These are phyloP conservation scores for Hanseniaspora lindneri DNA, from an alignment of 805 yeast genomes.

Conservation along the genomic window DNA sequence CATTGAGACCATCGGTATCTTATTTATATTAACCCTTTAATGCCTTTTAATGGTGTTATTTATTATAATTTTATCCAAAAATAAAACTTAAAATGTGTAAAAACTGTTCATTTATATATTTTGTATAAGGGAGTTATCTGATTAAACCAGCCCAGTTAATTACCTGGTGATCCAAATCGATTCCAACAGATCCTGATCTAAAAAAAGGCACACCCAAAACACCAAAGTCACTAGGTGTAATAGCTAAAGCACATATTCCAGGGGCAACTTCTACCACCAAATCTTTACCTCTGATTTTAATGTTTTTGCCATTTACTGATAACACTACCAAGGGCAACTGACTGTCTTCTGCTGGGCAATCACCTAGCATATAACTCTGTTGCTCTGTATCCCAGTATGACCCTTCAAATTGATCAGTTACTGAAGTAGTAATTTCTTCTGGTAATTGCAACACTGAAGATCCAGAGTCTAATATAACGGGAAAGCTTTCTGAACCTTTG, in stretches of 20 bases:
- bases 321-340: neutral
- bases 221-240: conserved; percentile 27
- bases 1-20: too few relatives aligned
- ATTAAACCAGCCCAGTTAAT: conserved; percentile 6
- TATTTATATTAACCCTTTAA: too few relatives aligned
- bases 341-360: neutral
- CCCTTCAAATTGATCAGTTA: neutral
- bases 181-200: conserved; percentile 53
- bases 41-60: too few relatives aligned
- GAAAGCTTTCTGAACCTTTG: neutral
- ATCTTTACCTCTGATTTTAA: conserved; percentile 7
- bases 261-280: conserved; percentile 20
- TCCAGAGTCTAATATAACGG: conserved; percentile 6
- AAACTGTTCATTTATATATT: too few relatives aligned
- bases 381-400: conserved; percentile 1
- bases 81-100: too few relatives aligned
- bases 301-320: neutral
- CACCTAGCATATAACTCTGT: conserved; percentile 6
- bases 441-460: conserved; percentile 5
- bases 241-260: conserved; percentile 19
- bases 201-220: conserved; percentile 57
- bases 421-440: neutral
- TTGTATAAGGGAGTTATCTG: neutral
- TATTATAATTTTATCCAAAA: too few relatives aligned
- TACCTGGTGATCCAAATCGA: conserved; percentile 39